A percentile compares a stretch with the other conserved stretches of the same genome.
These are phyloP conservation scores for Hondaea fermentalgiana DNA, from an alignment of 108 stramenopile species.

Conservation along the genomic window DNA sequence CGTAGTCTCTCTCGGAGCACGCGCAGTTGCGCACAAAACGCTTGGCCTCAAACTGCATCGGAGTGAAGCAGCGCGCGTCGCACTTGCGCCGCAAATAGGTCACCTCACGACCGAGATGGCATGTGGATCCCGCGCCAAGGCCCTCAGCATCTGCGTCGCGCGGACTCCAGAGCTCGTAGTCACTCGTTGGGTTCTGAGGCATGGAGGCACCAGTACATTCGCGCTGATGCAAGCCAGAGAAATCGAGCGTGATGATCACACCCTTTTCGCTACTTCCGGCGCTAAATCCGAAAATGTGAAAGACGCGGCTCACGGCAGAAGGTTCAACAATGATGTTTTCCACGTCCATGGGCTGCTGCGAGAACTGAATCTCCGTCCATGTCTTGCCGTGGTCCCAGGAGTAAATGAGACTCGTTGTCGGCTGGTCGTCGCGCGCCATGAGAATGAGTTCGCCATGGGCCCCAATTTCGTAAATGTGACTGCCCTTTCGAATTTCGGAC, in stretches of 20 bases:
- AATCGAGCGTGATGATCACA: neutral
- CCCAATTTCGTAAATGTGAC: constrained; percentile 18
- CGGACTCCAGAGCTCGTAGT: constrained; percentile 18
- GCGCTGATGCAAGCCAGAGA: neutral
- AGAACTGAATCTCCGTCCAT: neutral
- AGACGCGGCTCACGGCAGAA: neutral
- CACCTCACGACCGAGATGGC: neutral
- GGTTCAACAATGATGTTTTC: constrained; percentile 23
- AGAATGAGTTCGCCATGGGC: constrained; percentile 8
- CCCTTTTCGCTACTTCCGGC: neutral
- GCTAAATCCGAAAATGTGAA: neutral
- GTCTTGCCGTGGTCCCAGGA: neutral
- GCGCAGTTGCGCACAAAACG: neutral
- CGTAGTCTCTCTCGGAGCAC: constrained; percentile 7
- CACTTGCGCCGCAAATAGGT: neutral
- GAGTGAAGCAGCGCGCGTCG: neutral
- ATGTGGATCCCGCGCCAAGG: neutral
- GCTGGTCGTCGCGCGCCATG: neutral
- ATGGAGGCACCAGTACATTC: neutral
- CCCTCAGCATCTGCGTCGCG: neutral
- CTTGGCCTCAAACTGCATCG: neutral
- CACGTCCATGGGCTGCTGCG: neutral
- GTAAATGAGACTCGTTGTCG: neutral
- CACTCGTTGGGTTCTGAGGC: neutral
- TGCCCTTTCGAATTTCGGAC: neutral